A percentile compares a stretch with the other conserved stretches of the same genome.
phyloP scores from a whole-genome alignment of 2,329 filamentous ascomycete species.

The Magnaporthiopsis poae region DNA sequence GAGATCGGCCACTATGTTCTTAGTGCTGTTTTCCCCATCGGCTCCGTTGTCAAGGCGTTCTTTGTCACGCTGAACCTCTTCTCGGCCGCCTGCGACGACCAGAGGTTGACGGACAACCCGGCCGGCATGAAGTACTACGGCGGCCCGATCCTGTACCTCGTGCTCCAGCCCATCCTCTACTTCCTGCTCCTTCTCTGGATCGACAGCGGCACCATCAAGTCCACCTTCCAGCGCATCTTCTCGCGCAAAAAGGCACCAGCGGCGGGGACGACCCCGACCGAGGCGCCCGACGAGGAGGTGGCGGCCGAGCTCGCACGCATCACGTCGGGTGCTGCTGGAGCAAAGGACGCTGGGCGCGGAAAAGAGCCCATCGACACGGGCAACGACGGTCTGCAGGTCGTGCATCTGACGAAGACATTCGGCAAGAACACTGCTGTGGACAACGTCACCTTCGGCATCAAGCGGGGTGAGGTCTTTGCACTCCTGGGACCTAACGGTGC shows the following conservation, averaged over 20 bases:
- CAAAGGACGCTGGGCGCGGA: background rate
- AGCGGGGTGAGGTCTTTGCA: conserved; percentile 74
- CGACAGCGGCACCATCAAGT: conserved; percentile 62
- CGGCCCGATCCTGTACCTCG: conserved; percentile 73
- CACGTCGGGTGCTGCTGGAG: conserved; percentile 21
- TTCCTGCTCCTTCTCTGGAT: conserved; percentile 68
- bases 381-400: conserved; percentile 62
- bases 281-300: conserved; percentile 45
- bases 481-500: conserved; percentile 85
- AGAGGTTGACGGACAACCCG: conserved; percentile 55
- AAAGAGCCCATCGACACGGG: background rate
- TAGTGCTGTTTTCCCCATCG: conserved; percentile 64
- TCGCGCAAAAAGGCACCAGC: conserved; percentile 17
- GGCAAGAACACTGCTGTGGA: conserved; percentile 70
- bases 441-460: conserved; percentile 75
- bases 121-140: conserved; percentile 66
- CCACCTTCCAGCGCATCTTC: conserved; percentile 37
- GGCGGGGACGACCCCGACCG: conserved; percentile 9
- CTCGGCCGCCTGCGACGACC: conserved; percentile 62
- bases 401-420: conserved; percentile 73
- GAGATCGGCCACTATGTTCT: conserved; percentile 66
- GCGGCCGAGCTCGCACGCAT: conserved; percentile 50
- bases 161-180: conserved; percentile 61
- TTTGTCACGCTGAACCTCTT: conserved; percentile 77
- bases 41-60: conserved; percentile 62